phyloP scores from a whole-genome alignment of 2,329 filamentous ascomycete species.

The Daldinia sp. region DNA sequence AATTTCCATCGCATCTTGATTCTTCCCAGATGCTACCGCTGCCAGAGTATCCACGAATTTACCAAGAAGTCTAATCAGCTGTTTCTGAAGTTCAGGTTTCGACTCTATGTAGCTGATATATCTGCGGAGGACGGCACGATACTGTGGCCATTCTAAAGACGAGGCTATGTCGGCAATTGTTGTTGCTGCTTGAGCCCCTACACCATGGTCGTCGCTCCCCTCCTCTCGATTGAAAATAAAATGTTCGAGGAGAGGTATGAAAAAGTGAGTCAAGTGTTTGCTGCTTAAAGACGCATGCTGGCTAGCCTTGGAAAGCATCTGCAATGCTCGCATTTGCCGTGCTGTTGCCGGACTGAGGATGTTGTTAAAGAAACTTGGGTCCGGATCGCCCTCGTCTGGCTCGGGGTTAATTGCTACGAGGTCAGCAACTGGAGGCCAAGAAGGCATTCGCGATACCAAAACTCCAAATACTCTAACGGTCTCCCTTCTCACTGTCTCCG shows the following conservation, averaged over 20 bases:
- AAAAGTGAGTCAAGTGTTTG: conserved; percentile 84
- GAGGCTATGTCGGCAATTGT: conserved; percentile 80
- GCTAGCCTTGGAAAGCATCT: conserved; percentile 78
- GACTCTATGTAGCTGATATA: conserved; percentile 85
- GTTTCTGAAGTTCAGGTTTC: conserved; percentile 86
- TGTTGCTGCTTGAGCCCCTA: conserved; percentile 86
- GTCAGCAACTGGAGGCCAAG: conserved; percentile 79
- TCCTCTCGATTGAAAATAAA: conserved; percentile 89
- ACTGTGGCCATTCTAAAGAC: conserved; percentile 90
- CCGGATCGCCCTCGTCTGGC: conserved; percentile 72
- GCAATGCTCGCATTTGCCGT: conserved; percentile 84
- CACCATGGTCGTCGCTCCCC: conserved; percentile 80
- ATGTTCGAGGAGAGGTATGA: conserved; percentile 92
- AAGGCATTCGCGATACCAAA: conserved; percentile 76
- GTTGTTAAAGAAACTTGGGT: conserved; percentile 88
- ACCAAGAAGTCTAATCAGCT: conserved; percentile 83
- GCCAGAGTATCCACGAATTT: conserved; percentile 83
- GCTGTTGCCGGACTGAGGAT: conserved; percentile 91
- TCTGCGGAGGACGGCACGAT: conserved; percentile 83
- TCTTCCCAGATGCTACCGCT: conserved; percentile 59
- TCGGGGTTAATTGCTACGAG: conserved; percentile 75
- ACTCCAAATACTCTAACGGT: conserved; percentile 83
- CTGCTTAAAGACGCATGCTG: conserved; percentile 73
- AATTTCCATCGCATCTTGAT: conserved; percentile 59
- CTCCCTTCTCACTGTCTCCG: conserved; percentile 87